Evolutionary conservation across 2,329 filamentous ascomycete genomes (phyloP), one percentile per base, ranked within the genome.

Genomic region (Scedosporium minutisporum): DNA sequence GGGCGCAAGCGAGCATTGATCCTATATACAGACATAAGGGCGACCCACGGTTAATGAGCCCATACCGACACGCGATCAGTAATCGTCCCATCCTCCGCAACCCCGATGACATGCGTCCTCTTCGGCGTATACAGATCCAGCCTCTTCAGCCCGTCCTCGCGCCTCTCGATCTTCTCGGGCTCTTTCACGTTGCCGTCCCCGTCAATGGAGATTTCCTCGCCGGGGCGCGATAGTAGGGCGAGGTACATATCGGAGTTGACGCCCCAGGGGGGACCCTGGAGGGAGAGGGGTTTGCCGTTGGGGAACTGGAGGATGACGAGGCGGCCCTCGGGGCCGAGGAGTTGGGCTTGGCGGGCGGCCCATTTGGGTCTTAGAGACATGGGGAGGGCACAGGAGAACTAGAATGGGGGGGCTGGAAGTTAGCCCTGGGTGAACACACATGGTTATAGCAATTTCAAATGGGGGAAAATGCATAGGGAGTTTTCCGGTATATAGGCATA

Each of bases 231-330:
- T 51, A 96, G 79, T 67, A 93, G 86, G 65, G 85, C 86, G 68
- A 86, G 76, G 72, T 96, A 95, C 29, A 89, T 82, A 64, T 85
- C 82, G 0, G 88, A 82, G 12, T 84, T 82, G 48, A 90, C 75
- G 6, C 86, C 85, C 80, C 84, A 93, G 1, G 91, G 91, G 12
- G 91, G 91, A 0, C 91, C 91, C 9, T 80, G 80, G 9, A 81
- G 78, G 10, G 78, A 78, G 9, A 87, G 81, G 51, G 84, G 80
- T 72, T 93, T 95, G 65, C 84, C 81, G 1, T 87, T 85, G 9
- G 91, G 91, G 71, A 89, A 96, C 71, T 96, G 91, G 65, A 96
- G 81, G 74, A 85, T 87, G 60, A 87, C 71, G 27, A 88, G 75
- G 44, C 79, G 76, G 23, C 84, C 83, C 25, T 67, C 70, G 5